These are phyloP conservation scores for Rhizopus sp. DNA, from an alignment of 371 early-diverging fungal genomes.

Conservation along the genomic window DNA sequence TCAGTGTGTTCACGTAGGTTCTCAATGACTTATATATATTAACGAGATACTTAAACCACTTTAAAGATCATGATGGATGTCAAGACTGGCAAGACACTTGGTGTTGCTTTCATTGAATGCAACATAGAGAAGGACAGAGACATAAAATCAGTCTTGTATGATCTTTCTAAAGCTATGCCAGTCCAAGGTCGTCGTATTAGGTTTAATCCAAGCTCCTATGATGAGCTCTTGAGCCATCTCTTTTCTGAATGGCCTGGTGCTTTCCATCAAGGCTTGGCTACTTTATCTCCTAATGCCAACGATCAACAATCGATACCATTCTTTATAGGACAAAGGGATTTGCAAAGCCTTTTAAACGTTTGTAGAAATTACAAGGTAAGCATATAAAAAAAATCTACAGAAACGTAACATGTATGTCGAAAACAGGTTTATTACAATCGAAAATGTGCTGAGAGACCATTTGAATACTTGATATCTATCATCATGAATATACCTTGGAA, in stretches of 20 bases:
- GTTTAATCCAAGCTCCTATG: constrained; percentile 8
- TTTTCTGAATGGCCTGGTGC: constrained; percentile 15
- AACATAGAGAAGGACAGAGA: background rate
- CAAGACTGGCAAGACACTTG: constrained; percentile 15
- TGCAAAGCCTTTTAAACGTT: constrained; percentile 16
- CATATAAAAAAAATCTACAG: background rate
- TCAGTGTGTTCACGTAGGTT: constrained; percentile 20
- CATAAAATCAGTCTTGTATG: background rate
- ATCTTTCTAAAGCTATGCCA: background rate
- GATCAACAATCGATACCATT: background rate
- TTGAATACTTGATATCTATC: constrained; percentile 20
- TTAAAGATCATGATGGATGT: constrained; percentile 23
- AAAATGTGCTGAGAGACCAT: constrained; percentile 25
- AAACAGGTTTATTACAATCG: constrained; percentile 20
- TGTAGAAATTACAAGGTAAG: constrained; percentile 24
- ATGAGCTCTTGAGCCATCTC: constrained; percentile 11
- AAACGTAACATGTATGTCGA: background rate
- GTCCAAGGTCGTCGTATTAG: constrained; percentile 17
- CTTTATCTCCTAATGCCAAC: background rate
- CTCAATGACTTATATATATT: background rate
- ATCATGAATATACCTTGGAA: constrained; percentile 24
- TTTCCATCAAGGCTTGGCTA: constrained; percentile 12
- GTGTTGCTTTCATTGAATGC: constrained; percentile 16
- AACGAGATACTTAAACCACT: background rate
- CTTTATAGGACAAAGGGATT: constrained; percentile 22